Percentiles rank a stretch among this genome's conserved stretches.
Evolutionary conservation across 2,329 filamentous ascomycete species (phyloP).

Genomic region (Talaromyces amestolkiae): DNA sequence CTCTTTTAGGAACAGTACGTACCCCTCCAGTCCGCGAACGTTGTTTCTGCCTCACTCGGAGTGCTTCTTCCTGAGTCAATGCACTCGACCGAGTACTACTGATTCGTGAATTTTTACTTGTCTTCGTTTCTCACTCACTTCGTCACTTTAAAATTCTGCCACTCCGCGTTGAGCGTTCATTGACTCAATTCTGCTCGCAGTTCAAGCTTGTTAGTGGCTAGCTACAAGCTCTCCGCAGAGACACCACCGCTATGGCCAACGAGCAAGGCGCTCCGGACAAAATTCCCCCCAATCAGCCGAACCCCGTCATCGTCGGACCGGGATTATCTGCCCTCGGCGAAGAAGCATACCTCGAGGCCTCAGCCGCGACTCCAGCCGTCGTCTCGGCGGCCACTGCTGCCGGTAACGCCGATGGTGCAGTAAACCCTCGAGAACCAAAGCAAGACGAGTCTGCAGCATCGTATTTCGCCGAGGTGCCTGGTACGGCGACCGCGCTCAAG

Average conservation of each 20-base stretch:
- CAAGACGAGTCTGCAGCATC: constrained; percentile 26
- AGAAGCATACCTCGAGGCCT: constrained; percentile 30
- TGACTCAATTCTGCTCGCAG: not conserved
- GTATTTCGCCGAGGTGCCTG: constrained; percentile 31
- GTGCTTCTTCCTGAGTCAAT: not conserved
- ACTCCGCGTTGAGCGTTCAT: constrained; percentile 3
- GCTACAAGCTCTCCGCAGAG: constrained; percentile 5
- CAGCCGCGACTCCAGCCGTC: constrained; percentile 30
- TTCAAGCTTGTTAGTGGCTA: not conserved
- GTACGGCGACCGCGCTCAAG: constrained; percentile 21
- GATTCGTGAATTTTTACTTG: no score
- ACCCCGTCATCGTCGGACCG: constrained; percentile 20
- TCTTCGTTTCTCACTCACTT: not conserved
- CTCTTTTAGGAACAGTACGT: not conserved
- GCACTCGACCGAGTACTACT: not conserved
- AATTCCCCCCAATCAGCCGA: constrained; percentile 19
- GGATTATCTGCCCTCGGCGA: constrained; percentile 22
- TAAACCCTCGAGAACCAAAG: constrained; percentile 18
- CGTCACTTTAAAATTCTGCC: not conserved
- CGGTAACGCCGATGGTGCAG: not conserved
- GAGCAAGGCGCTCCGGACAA: constrained; percentile 19
- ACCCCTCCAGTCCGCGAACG: constrained; percentile 7
- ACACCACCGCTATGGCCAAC: constrained; percentile 16
- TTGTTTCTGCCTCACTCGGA: not conserved
- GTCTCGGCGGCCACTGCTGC: constrained; percentile 21